phyloP scores from a whole-genome alignment of 2,329 filamentous ascomycete species.

The Hypoxylon sp. region DNA sequence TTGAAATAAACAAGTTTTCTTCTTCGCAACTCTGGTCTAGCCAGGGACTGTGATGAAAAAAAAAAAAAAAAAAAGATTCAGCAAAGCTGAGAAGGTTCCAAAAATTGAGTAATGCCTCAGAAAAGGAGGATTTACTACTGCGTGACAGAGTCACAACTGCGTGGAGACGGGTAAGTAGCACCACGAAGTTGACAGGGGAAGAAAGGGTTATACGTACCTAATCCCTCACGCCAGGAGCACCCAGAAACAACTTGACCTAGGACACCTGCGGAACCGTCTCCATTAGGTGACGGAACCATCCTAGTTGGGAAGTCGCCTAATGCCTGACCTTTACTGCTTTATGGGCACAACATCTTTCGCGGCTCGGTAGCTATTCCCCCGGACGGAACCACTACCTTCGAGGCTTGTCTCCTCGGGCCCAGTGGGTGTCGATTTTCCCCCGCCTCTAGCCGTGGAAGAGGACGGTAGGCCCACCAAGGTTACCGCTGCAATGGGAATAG shows the following conservation, averaged over 20 bases:
- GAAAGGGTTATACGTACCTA: neutral
- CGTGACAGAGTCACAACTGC: slow-evolving; percentile 9
- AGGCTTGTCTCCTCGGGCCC: slow-evolving; percentile 28
- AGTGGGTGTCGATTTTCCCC: slow-evolving; percentile 14
- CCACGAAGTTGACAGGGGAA: neutral
- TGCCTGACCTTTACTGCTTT: slow-evolving; percentile 39
- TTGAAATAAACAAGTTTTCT: slow-evolving; percentile 4
- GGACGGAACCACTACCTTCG: slow-evolving; percentile 6
- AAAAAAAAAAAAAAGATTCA: slow-evolving; percentile 28
- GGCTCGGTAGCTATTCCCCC: slow-evolving; percentile 8
- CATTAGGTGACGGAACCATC: neutral
- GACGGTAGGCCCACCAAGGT: slow-evolving; percentile 16
- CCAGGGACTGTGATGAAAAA: slow-evolving; percentile 39
- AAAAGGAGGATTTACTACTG: slow-evolving; percentile 21
- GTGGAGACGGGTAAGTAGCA: neutral
- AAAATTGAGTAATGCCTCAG: slow-evolving; percentile 30
- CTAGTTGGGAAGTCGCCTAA: slow-evolving; percentile 21
- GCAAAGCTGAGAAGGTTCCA: slow-evolving; percentile 36
- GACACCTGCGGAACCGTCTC: slow-evolving; percentile 9
- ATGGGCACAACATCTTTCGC: slow-evolving; percentile 30
- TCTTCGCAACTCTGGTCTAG: slow-evolving; percentile 35
- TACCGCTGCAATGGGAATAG: slow-evolving; percentile 25
- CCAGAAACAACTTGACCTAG: slow-evolving; percentile 35
- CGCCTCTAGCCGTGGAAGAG: slow-evolving; percentile 1
- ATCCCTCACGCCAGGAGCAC: slow-evolving; percentile 21